Conservation (phyloP, 352 stramenopile species). For the Phytophthora ohioensis region DNA sequence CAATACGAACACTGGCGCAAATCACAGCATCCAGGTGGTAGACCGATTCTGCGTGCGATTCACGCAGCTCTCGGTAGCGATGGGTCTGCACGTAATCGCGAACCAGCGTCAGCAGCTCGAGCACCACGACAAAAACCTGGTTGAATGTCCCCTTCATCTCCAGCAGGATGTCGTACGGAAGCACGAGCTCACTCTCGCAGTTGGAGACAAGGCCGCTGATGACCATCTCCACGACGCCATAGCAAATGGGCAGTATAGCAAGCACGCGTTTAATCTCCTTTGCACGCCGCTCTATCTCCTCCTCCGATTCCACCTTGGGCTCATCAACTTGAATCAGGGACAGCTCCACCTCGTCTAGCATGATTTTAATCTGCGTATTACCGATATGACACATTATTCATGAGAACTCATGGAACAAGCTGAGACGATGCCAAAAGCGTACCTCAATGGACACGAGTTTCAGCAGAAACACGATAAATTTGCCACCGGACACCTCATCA, state of each 20-base stretch:
- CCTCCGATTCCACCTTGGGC: slow-evolving; percentile 49
- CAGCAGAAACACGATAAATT: slow-evolving; percentile 80
- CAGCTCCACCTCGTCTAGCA: slow-evolving; percentile 85
- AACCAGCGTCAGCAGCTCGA: slow-evolving; percentile 73
- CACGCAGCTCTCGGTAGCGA: slow-evolving; percentile 61
- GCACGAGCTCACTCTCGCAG: slow-evolving; percentile 46
- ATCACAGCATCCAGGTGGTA: slow-evolving; percentile 77
- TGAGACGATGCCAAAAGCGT: slow-evolving; percentile 9
- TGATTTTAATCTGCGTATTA: slow-evolving; percentile 75
- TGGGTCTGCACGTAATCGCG: slow-evolving; percentile 81
- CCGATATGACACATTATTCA: neutral
- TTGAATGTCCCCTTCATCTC: slow-evolving; percentile 80
- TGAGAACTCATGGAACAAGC: slow-evolving; percentile 3
- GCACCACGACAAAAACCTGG: slow-evolving; percentile 75
- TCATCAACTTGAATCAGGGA: slow-evolving; percentile 78
- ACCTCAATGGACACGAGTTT: slow-evolving; percentile 87
- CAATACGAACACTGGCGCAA: slow-evolving; percentile 78
- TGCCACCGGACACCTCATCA: slow-evolving; percentile 68
- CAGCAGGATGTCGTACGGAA: slow-evolving; percentile 77
- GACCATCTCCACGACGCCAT: slow-evolving; percentile 76
- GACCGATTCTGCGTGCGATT: slow-evolving; percentile 43
- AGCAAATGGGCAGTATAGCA: slow-evolving; percentile 77
- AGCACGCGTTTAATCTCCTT: slow-evolving; percentile 67
- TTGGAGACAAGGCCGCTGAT: slow-evolving; percentile 72
- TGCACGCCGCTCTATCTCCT: slow-evolving; percentile 55